Conservation (phyloP, 164 flowering plant genomes). For the Kingdonia uniflora region DNA sequence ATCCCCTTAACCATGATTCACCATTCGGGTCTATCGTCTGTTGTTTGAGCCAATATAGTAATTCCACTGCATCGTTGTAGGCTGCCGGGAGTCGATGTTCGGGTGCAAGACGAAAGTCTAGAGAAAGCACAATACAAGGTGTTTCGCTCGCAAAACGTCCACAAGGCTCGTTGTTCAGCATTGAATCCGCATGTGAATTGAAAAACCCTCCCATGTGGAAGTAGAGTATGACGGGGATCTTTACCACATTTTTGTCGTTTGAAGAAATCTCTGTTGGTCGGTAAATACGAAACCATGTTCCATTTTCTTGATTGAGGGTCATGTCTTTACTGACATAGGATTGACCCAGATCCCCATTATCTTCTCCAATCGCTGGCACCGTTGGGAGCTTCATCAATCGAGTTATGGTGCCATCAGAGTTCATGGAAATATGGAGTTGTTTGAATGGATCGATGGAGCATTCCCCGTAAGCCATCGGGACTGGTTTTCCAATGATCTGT, state of each 20-base stretch:
- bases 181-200: slow-evolving; percentile 12
- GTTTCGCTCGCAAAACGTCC: slow-evolving; percentile 15
- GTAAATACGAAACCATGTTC: slow-evolving; percentile 35
- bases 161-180: slow-evolving; percentile 17
- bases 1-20: slow-evolving; percentile 35
- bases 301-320: slow-evolving; percentile 19
- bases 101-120: slow-evolving; percentile 48
- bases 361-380: slow-evolving; percentile 15
- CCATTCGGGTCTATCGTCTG: slow-evolving; percentile 27
- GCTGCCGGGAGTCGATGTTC: slow-evolving; percentile 47
- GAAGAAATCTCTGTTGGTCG: slow-evolving; percentile 38
- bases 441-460: slow-evolving; percentile 24
- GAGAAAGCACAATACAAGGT: slow-evolving; percentile 35
- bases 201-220: slow-evolving; percentile 48
- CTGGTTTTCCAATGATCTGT: too few species aligned
- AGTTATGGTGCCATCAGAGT: slow-evolving; percentile 40
- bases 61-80: slow-evolving; percentile 47
- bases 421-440: slow-evolving; percentile 20
- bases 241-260: slow-evolving; percentile 27
- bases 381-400: slow-evolving; percentile 18
- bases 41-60: slow-evolving; percentile 33
- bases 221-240: slow-evolving; percentile 46
- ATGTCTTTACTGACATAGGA: slow-evolving; percentile 34
- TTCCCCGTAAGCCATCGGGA: not conserved
- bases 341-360: slow-evolving; percentile 9